Evolutionary conservation across 1,139 yeast species (phyloP), one percentile per base, ranked within the genome.

Genomic region (Candida pseudoviswanathii): DNA sequence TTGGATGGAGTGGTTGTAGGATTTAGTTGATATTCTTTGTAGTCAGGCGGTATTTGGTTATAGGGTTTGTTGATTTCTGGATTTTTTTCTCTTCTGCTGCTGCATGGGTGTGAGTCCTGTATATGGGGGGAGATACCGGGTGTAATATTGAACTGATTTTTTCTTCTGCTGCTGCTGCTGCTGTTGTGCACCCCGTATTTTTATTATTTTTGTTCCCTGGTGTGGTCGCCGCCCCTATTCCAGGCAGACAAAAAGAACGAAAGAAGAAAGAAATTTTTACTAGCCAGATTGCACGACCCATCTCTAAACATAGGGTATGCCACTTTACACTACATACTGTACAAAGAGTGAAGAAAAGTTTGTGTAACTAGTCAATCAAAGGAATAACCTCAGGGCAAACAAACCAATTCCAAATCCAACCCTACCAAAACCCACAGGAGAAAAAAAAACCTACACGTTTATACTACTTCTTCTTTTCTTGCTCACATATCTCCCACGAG

Each of bases 401-500:
- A 36, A 21, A 36, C 16, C 24, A 36, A 36, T 25, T 25, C 22
- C 38, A 16, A 34, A 34, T 16, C 16, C 16, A 16, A 16, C 16
- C 16, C 16, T 16, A 16, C 16, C 16, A 34, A 32, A 32, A 32
- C 34, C 11, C 34, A 33, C 11, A 33, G 7, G 5, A 22, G 26
- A 37, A 37, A 37, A 37, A 37, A 37, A 37, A 37, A 37, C 22
- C 41, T 11, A 25, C 41, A n/a, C 29, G 41, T 25, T 25, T 37
- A 37, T 37, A 25, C n/a, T 37, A 37, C 41, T 25, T 37, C 8
- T n/a, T 33, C 21, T 38, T 38, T 24, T 38, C 25, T 24, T 38
- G 9, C n/a, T 42, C 31, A 6, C 31, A 24, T 16, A 11, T 37
- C 41, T 37, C 11, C 16, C 16, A 37, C 30, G 41, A 37, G 41